Evolutionary conservation across 169 alveolate species (phyloP), one percentile per base, ranked within the genome.

Genomic region (Babesia caballi): DNA sequence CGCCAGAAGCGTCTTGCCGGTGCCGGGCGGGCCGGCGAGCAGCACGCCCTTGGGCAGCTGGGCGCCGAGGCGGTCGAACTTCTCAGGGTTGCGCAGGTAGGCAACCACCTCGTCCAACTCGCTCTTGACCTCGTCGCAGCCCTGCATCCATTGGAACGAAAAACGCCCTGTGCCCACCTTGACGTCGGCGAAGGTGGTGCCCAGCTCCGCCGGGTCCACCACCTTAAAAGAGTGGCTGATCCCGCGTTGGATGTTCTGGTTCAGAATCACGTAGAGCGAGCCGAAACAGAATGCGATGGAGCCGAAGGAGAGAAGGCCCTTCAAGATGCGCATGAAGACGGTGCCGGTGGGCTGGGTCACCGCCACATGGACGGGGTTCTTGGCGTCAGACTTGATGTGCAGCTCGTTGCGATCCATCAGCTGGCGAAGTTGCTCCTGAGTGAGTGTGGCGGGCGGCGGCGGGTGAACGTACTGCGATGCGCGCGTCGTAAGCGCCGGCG

Each of bases 21-120:
- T 84, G 9, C 91, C 94, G 15, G 94, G 94, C 35, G 84, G 88
- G 15, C 94, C 94, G 27, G 88, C 68, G 72, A 90, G 72, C 68
- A 87, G 49, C 21, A 97, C 95, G 36, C 99, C 99, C 77, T 94
- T 94, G n/a, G 99, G 99, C 49, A 95, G 80, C 59, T 92, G 91
- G n/a, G 98, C 98, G 12, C 98, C 98, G 47, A 94, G 89, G 35
- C 89, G 73, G 41, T 85, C 85, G 89, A 93, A 96, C 74, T 88
- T 91, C 65, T 89, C 92, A 12, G 97, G 96, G 46, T 94, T 85
- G 70, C 84, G 75, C 11, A 95, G 84, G 84, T 90, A 94, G 42
- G 84, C 74, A 58, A 91, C 78, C 52, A 85, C 63, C 71, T 88
- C 93, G 46, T 80, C 85, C 58, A 87, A 66, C 51, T 85, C 91